Base-by-base conservation (phyloP, 164 flowering plant species). In the Chimonanthus praecox region DNA sequence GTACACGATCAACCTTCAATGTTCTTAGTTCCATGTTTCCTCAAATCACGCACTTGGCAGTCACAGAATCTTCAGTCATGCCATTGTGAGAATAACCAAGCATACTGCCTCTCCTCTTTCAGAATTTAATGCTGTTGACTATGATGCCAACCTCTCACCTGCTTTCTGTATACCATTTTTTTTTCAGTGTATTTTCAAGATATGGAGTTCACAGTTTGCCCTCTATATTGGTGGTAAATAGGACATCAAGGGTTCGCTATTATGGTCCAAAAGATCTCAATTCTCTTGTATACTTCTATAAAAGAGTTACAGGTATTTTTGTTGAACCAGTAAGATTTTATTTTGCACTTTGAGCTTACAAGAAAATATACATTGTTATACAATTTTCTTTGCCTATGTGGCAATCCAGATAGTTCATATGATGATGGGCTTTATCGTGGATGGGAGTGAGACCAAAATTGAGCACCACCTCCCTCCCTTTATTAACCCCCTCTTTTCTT, bases 151-250 rank as follows among this genome's bases (percentile, higher is more conserved):
- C 6, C 68, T 7, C 68, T 66, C 66, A 66, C 48, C 18, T 3
- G 48, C 10, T 66, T 43, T n/a, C 48, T 6, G 13, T 11, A 44
- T 43, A 15, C 13, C 6, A 16, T n/a, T n/a, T n/a, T 7, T 48
- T 11, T 67, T 85, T 72, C 91, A 94, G 98, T 75, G 76, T 91
- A 6, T 86, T 91, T 67, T 94, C 98, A 69, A 91, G 90, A 76
- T 88, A 90, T 84, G 98, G 97, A 54, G 78, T 91, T 67, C 98
- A 87, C 76, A 91, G 97, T 80, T 73, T 92, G 72, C 98, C 98
- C 1, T 76, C 95, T 6, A 75, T 94, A 61, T 71, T 94, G 74
- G 63, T 94, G 50, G 83, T 85, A 66, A 87, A 87, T 73, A 87
- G 82, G 76, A 85, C 90, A 60, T 81, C 85, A 68, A 83, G 70